Percentiles rank a stretch among this genome's conserved stretches.
These are phyloP conservation scores for Dioscorea zingiberensis DNA, from an alignment of 106 monocot species.

Conservation along the genomic window DNA sequence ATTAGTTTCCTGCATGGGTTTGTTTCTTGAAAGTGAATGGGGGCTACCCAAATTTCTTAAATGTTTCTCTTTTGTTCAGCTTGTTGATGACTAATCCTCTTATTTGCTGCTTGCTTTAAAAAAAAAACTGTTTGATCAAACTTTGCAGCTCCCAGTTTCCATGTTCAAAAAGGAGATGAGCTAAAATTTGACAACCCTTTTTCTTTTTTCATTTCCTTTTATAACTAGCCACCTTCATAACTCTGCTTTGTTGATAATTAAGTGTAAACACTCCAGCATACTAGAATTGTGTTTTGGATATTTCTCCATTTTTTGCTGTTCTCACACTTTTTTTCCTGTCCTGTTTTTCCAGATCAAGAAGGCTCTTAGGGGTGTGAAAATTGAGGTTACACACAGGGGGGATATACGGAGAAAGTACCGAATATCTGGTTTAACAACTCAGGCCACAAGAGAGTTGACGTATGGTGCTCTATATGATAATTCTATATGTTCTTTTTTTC, in stretches of 20 bases:
- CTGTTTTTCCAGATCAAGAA: conserved; percentile 57
- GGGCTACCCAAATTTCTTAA: too few species aligned
- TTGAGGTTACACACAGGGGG: conserved; percentile 78
- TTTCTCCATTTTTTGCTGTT: neutral
- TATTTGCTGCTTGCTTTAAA: too few species aligned
- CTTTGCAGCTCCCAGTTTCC: too few species aligned
- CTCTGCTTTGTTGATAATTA: too few species aligned
- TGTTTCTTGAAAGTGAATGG: too few species aligned
- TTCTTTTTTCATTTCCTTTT: neutral
- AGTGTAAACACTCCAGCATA: too few species aligned
- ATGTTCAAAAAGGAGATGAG: too few species aligned
- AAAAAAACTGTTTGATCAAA: too few species aligned
- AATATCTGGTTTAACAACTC: conserved; percentile 76
- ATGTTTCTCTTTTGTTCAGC: too few species aligned
- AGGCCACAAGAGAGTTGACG: conserved; percentile 78
- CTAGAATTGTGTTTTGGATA: too few species aligned
- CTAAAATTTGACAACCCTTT: too few species aligned
- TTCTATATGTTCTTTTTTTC: neutral
- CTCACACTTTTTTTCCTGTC: neutral
- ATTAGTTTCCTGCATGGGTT: neutral
- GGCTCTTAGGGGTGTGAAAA: conserved; percentile 78
- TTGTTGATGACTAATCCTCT: neutral
- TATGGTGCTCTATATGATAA: conserved; percentile 16
- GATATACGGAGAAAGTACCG: conserved; percentile 80
- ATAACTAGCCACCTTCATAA: too few species aligned